Percentiles rank a stretch among this genome's conserved stretches.
Conservation (phyloP, 345 rosid species). For the Cardiospermum halicacabum region DNA sequence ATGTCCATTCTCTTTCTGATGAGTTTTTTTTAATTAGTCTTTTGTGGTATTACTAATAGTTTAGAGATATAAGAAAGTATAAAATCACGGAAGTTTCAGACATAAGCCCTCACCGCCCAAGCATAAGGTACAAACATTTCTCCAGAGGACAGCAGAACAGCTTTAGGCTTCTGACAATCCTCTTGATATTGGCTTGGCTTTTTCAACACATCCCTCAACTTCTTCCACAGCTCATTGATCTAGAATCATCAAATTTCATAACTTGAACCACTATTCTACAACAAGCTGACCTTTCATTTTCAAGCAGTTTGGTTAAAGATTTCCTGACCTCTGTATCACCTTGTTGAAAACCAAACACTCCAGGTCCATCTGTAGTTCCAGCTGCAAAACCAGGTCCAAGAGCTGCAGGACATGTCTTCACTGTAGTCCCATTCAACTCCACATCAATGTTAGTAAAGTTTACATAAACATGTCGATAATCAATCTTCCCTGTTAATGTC, state of each 20-base stretch:
- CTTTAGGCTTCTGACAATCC: constrained; percentile 51
- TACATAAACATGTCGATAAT: constrained; percentile 39
- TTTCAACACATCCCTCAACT: constrained; percentile 36
- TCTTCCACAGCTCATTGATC: constrained; percentile 44
- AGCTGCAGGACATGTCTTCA: constrained; percentile 47
- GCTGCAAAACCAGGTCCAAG: constrained; percentile 62
- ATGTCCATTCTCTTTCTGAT: not conserved
- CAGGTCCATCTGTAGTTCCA: constrained; percentile 63
- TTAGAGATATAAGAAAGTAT: too few relatives aligned
- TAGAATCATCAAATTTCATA: not conserved
- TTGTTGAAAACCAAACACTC: constrained; percentile 52
- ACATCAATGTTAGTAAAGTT: constrained; percentile 49
- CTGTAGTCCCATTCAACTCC: constrained; percentile 28
- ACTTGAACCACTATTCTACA: not conserved
- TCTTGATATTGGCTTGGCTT: constrained; percentile 49
- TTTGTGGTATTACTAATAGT: too few relatives aligned
- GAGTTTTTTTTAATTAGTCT: too few relatives aligned
- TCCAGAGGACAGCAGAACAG: constrained; percentile 46
- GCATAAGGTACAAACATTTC: constrained; percentile 54
- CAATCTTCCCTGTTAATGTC: constrained; percentile 37
- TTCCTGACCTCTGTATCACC: constrained; percentile 49
- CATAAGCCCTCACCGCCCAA: constrained; percentile 40
- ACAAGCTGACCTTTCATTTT: too few relatives aligned
- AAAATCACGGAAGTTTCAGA: not conserved
- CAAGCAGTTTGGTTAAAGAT: too few relatives aligned